Base-by-base conservation (phyloP, 2,329 filamentous ascomycete genomes). In the Furcasterigmium furcatum region DNA sequence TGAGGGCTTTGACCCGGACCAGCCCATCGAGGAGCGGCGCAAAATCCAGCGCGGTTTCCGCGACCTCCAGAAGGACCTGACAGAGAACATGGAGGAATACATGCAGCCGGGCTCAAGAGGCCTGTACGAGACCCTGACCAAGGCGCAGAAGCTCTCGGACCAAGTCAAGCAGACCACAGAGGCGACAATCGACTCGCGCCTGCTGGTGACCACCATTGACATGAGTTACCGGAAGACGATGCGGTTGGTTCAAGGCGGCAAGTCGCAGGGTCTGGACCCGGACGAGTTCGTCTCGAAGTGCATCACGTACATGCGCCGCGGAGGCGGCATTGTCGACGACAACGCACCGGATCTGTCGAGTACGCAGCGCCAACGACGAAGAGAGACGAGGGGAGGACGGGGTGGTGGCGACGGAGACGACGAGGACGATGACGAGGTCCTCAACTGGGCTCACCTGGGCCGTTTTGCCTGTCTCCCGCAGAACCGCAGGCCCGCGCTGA, bases 241-340 rank as follows among this genome's bases (percentile, higher is more conserved):
- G 36, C 82, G 85, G 43, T 75, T 95, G 21, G 82, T 86, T 2
- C 74, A 89, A 24, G 91, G 91, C 7, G 85, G 86, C 55, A 71
- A 78, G 2, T 80, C 82, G 3, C 82, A 86, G 42, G 89, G 91
- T 8, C 71, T 99, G 19, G 91, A 97, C 58, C 76, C 95, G 0
- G 91, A 97, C 50, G 88, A 96, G 56, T 95, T 97, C 58, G 82
- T 97, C 13, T 87, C 88, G 1, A 95, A 95, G 65, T 92, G 87
- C 63, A 90, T 95, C 48, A 80, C 79, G 4, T 97, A 88, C 61
- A 96, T 97, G 90, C 82, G 81, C 19, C 76, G 79, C 29, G 86
- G 82, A 4, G 71, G 77, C 8, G 77, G 76, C 10, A 77, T 79
- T 20, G 66, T 67, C 13, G 71, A 78, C 41, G 72, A 77, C 32